These are phyloP conservation scores for Clonostachys chloroleuca DNA, from an alignment of 2,329 filamentous ascomycete genomes.

Conservation along the genomic window DNA sequence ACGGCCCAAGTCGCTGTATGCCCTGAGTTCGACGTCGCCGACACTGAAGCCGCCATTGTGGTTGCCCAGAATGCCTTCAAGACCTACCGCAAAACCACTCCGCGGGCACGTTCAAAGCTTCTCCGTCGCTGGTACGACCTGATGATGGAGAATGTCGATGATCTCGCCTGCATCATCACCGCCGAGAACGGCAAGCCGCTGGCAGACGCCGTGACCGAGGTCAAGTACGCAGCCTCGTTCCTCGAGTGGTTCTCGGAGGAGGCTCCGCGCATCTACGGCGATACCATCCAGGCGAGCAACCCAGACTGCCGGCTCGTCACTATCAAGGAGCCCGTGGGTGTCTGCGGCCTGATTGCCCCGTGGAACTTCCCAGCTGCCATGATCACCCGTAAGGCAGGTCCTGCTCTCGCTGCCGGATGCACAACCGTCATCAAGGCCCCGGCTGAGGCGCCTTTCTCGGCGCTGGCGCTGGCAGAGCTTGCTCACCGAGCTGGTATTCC, in stretches of 20 bases:
- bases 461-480: conserved; percentile 63
- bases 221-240: conserved; percentile 53
- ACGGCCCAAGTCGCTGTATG: conserved; percentile 64
- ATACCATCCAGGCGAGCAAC: conserved; percentile 35
- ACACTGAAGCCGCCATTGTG: conserved; percentile 66
- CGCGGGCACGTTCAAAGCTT: conserved; percentile 53
- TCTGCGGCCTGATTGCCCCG: conserved; percentile 16
- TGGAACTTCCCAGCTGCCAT: conserved; percentile 61
- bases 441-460: conserved; percentile 68
- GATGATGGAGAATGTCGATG: conserved; percentile 61
- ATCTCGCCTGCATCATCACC: conserved; percentile 63
- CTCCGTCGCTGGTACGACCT: conserved; percentile 64
- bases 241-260: conserved; percentile 64
- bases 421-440: conserved; percentile 69
- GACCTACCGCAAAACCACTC: conserved; percentile 55
- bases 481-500: conserved; percentile 68
- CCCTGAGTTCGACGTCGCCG: conserved; percentile 66
- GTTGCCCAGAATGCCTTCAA: conserved; percentile 57
- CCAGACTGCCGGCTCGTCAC: conserved; percentile 41
- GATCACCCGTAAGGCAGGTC: conserved; percentile 37
- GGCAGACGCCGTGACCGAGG: conserved; percentile 54
- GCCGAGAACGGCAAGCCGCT: conserved; percentile 70
- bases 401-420: conserved; percentile 64
- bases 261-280: conserved; percentile 54
- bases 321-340: conserved; percentile 9